Evolutionary conservation across 1,139 yeast genomes (phyloP).

Genomic region (Taphrina confusa): DNA sequence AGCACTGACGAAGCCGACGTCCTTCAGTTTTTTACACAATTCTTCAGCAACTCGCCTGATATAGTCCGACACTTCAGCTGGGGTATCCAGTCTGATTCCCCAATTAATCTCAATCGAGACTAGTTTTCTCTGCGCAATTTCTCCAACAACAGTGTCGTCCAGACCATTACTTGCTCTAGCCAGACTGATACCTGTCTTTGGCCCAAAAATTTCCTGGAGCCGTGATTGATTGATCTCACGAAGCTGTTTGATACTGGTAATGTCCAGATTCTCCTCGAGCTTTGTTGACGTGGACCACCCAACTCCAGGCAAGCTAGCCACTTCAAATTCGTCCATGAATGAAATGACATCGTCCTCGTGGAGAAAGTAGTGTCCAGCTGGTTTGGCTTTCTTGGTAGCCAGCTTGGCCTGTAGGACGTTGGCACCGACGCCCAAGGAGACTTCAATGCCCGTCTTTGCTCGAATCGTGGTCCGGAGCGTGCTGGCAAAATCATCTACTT

Average conservation of each 20-base stretch:
- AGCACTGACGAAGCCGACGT: constrained; percentile 57
- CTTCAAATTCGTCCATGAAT: constrained; percentile 52
- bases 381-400: constrained; percentile 76
- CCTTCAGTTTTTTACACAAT: constrained; percentile 56
- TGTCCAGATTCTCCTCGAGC: constrained; percentile 45
- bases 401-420: constrained; percentile 78
- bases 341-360: constrained; percentile 45
- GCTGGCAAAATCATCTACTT: constrained; percentile 46
- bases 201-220: constrained; percentile 59
- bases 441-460: constrained; percentile 59
- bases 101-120: constrained; percentile 88
- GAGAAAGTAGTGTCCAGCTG: constrained; percentile 60
- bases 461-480: constrained; percentile 54
- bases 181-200: constrained; percentile 67
- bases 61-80: constrained; percentile 65
- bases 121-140: constrained; percentile 60
- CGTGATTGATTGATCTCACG: constrained; percentile 47
- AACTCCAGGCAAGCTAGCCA: constrained; percentile 79
- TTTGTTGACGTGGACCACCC: constrained; percentile 60
- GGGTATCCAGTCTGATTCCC: constrained; percentile 74
- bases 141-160: constrained; percentile 61
- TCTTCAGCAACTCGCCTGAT: constrained; percentile 62
- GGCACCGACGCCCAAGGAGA: constrained; percentile 73
- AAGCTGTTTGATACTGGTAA: constrained; percentile 49
- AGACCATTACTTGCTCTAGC: constrained; percentile 64